phyloP scores from a whole-genome alignment of 139 green algal species.

The Chlamydomonas sp. region DNA sequence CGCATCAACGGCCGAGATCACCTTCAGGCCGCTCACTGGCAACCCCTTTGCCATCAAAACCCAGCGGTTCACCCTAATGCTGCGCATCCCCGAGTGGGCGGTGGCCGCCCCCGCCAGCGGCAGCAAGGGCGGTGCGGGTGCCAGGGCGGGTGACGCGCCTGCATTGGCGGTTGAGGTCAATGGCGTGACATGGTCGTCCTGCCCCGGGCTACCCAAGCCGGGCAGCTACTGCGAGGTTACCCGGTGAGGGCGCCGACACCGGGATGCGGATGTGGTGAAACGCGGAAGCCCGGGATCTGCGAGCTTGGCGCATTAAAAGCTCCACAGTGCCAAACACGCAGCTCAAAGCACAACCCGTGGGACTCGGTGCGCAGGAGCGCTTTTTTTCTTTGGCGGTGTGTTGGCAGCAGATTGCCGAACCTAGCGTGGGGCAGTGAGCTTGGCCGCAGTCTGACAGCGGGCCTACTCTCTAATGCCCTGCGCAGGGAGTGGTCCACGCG shows the following conservation, averaged over 20 bases:
- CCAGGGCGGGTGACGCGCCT: neutral
- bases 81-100: constrained; percentile 24
- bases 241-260: neutral
- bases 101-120: neutral
- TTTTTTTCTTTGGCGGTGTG: too few species aligned
- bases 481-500: constrained; percentile 20
- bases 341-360: too few species aligned
- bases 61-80: constrained; percentile 24
- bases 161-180: constrained; percentile 15
- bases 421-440: too few species aligned
- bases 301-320: too few species aligned
- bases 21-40: neutral
- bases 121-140: neutral
- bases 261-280: neutral
- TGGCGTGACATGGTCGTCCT: neutral
- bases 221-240: constrained; percentile 24
- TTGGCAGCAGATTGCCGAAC: too few species aligned
- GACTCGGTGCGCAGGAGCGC: too few species aligned
- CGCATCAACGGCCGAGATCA: constrained; percentile 8
- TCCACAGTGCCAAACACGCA: too few species aligned
- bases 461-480: neutral
- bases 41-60: neutral
- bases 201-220: neutral
- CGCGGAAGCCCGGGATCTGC: too few species aligned
- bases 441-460: too few species aligned